These are phyloP conservation scores for Cicer arietinum DNA, from an alignment of 306 rosid species.

Conservation along the genomic window DNA sequence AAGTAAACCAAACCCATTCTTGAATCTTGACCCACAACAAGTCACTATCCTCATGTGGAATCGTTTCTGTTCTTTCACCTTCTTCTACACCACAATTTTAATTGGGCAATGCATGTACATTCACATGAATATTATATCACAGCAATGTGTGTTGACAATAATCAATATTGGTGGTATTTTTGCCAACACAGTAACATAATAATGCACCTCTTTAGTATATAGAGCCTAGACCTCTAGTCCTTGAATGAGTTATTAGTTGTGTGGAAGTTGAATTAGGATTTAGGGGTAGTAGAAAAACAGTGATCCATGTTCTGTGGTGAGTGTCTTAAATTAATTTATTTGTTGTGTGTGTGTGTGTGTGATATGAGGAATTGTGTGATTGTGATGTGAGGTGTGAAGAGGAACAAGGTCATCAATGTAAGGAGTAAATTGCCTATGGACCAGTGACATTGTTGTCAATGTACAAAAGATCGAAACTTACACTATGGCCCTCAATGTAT, in stretches of 20 bases:
- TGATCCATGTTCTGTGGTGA: conserved; percentile 42
- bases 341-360: neutral
- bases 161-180: conserved; percentile 46
- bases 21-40: neutral
- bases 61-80: conserved; percentile 37
- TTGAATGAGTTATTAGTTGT: conserved; percentile 14
- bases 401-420: conserved; percentile 4
- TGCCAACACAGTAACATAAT: conserved; percentile 54
- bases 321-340: neutral
- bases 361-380: neutral
- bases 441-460: conserved; percentile 6
- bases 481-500: conserved; percentile 16
- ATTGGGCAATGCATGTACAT: neutral
- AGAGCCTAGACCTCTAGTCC: conserved; percentile 58
- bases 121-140: conserved; percentile 31
- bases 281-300: conserved; percentile 18
- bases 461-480: neutral
- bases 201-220: conserved; percentile 53
- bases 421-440: conserved; percentile 24
- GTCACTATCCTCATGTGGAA: conserved; percentile 51
- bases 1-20: too few species aligned
- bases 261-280: conserved; percentile 28
- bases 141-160: neutral
- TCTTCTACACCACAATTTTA: conserved; percentile 20
- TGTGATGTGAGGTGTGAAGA: neutral